These are phyloP conservation scores for Arabidopsis hybrid DNA, from an alignment of 441 rosid genomes.

Conservation along the genomic window DNA sequence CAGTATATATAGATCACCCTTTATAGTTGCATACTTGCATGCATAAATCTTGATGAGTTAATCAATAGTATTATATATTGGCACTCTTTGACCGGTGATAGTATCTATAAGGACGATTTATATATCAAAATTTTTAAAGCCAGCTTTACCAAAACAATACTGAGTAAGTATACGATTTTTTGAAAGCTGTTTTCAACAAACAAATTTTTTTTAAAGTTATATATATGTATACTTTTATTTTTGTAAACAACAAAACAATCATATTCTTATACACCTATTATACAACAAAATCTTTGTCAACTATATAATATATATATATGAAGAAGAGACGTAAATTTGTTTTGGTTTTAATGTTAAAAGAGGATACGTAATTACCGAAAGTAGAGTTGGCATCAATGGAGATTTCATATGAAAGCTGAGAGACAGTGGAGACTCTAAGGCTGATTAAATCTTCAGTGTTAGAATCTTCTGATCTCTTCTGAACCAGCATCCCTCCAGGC, in stretches of 20 bases:
- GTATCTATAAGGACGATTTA: background rate
- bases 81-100: constrained; percentile 5
- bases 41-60: background rate
- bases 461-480: constrained; percentile 68
- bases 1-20: background rate
- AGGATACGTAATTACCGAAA: constrained; percentile 59
- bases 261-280: no score
- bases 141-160: background rate
- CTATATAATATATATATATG: no score
- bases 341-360: background rate
- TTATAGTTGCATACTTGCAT: background rate
- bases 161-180: no score
- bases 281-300: no score
- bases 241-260: no score
- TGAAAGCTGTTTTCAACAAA: no score
- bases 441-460: constrained; percentile 57
- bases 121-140: background rate
- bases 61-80: background rate
- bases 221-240: no score
- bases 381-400: constrained; percentile 84
- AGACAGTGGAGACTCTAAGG: constrained; percentile 69
- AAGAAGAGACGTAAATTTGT: no score
- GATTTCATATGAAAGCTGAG: constrained; percentile 68
- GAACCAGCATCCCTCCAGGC: constrained; percentile 98
- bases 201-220: no score